Evolutionary conservation across 345 rosid species (phyloP).

Genomic region (Citrus trifoliata): DNA sequence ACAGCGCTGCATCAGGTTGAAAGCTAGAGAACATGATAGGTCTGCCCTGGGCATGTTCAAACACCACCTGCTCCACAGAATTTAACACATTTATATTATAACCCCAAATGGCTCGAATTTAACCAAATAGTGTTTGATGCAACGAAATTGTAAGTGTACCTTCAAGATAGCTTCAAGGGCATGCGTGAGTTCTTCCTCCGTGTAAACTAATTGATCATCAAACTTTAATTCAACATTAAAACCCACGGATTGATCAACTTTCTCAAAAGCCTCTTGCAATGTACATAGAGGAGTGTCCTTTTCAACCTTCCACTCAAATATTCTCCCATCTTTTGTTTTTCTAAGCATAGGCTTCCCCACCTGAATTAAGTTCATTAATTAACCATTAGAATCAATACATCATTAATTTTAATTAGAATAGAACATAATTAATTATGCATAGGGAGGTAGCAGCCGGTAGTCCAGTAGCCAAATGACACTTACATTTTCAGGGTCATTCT

Average conservation of each 20-base stretch:
- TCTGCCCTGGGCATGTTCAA: conserved; percentile 37
- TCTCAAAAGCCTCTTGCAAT: conserved; percentile 47
- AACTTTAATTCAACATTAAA: conserved; percentile 71
- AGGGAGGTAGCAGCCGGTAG: not conserved
- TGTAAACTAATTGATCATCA: conserved; percentile 51
- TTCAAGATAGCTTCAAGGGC: conserved; percentile 41
- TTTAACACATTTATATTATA: not conserved
- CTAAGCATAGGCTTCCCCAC: conserved; percentile 46
- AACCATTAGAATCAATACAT: not conserved
- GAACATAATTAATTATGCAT: not conserved
- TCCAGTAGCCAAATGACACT: not conserved
- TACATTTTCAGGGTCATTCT: conserved; percentile 29
- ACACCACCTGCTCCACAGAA: conserved; percentile 39
- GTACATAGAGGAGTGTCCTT: conserved; percentile 57
- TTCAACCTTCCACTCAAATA: conserved; percentile 55
- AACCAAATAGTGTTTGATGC: too few species aligned
- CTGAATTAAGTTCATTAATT: conserved; percentile 28
- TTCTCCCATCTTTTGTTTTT: conserved; percentile 56
- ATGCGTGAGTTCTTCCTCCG: conserved; percentile 39
- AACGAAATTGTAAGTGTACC: conserved; percentile 22
- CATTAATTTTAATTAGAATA: not conserved
- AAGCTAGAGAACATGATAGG: conserved; percentile 58
- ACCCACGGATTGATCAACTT: conserved; percentile 43
- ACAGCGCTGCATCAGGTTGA: conserved; percentile 61
- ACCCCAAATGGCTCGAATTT: not conserved